phyloP scores from a whole-genome alignment of 2,329 filamentous ascomycete species.

The Pezicula rhizophila region DNA sequence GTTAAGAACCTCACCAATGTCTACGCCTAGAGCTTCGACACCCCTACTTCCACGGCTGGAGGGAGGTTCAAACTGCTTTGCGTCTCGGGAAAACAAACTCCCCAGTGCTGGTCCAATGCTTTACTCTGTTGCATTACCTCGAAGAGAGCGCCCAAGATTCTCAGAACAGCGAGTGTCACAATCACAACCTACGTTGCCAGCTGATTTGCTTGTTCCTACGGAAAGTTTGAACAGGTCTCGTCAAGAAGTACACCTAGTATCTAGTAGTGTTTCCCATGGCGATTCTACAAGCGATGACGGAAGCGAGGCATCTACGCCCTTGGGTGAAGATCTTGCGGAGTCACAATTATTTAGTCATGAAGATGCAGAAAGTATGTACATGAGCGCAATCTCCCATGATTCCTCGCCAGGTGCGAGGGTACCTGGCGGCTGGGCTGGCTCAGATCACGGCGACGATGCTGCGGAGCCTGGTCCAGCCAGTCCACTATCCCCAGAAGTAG shows the following conservation, averaged over 20 bases:
- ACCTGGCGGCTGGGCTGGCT: constrained; percentile 21
- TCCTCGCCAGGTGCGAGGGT: constrained; percentile 13
- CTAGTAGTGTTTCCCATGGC: background rate
- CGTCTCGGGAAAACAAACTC: background rate
- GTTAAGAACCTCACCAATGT: constrained; percentile 31
- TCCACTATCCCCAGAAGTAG: constrained; percentile 6
- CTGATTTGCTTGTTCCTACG: background rate
- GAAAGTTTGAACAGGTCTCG: background rate
- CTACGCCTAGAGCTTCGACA: constrained; percentile 50
- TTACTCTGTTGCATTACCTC: constrained; percentile 22
- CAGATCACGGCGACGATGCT: constrained; percentile 13
- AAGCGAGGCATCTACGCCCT: constrained; percentile 13
- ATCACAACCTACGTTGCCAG: constrained; percentile 20
- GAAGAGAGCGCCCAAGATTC: constrained; percentile 16
- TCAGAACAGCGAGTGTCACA: constrained; percentile 23
- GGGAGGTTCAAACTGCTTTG: constrained; percentile 25
- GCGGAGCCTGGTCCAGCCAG: constrained; percentile 13
- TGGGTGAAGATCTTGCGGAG: constrained; percentile 43
- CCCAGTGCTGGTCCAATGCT: constrained; percentile 6
- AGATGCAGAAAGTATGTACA: constrained; percentile 81
- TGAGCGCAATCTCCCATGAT: constrained; percentile 60
- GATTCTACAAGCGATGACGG: constrained; percentile 10
- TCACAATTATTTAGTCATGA: constrained; percentile 73
- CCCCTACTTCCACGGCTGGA: constrained; percentile 23
- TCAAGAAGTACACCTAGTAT: background rate